Conservation (phyloP, 139 green algal species). For the Desmodesmus armatus region DNA sequence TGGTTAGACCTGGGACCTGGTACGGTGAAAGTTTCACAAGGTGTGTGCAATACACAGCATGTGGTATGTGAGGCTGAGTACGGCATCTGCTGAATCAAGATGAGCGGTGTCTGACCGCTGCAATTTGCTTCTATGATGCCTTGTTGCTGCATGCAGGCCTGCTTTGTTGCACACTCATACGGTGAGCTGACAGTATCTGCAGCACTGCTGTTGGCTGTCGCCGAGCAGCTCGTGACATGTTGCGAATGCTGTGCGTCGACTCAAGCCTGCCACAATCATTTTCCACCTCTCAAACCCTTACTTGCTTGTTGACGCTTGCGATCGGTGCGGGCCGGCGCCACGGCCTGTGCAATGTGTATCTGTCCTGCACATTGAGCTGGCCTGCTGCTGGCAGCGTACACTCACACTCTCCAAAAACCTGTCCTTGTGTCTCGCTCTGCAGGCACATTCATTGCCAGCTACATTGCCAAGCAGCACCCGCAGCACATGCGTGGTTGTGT, state of each 20-base stretch:
- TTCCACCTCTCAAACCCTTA: background rate
- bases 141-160: too few species aligned
- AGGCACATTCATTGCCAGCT: slow-evolving; percentile 19
- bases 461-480: background rate
- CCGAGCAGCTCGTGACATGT: background rate
- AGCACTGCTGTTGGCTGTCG: background rate
- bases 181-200: background rate
- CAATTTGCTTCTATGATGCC: too few species aligned
- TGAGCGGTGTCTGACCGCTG: too few species aligned
- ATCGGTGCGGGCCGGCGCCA: background rate
- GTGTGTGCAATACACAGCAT: too few species aligned
- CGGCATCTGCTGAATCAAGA: too few species aligned
- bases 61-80: too few species aligned
- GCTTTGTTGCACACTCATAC: slow-evolving; percentile 5
- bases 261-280: background rate
- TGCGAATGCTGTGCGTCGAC: background rate
- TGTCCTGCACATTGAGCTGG: background rate
- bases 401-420: background rate
- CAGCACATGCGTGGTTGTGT: background rate
- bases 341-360: background rate
- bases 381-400: background rate
- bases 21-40: too few species aligned
- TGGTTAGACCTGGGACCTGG: too few species aligned
- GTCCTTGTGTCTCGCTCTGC: background rate
- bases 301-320: background rate